Evolutionary conservation across 2,329 filamentous ascomycete genomes (phyloP).

Genomic region (Cyclaneusma minus): DNA sequence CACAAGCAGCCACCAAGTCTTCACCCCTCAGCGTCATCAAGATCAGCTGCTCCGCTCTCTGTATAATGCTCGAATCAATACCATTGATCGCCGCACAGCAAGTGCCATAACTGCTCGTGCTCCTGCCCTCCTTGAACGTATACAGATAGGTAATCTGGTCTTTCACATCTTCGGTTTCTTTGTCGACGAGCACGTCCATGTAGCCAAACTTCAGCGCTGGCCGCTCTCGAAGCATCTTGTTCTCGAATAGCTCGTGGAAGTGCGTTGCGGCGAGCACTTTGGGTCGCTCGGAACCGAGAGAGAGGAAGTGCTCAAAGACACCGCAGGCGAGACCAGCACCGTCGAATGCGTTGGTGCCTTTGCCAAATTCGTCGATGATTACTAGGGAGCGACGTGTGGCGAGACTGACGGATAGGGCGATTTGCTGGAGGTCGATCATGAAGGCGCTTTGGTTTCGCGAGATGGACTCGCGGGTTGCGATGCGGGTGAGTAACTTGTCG

Average conservation of each 20-base stretch:
- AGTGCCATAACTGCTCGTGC: slow-evolving; percentile 69
- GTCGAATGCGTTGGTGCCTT: slow-evolving; percentile 42
- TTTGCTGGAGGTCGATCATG: slow-evolving; percentile 72
- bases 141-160: slow-evolving; percentile 64
- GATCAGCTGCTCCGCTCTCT: slow-evolving; percentile 61
- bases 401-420: slow-evolving; percentile 59
- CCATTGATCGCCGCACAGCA: slow-evolving; percentile 80
- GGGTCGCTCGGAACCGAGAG: slow-evolving; percentile 28
- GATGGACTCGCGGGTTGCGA: slow-evolving; percentile 56
- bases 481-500: slow-evolving; percentile 80
- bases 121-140: slow-evolving; percentile 50
- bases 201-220: slow-evolving; percentile 43
- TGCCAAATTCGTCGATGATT: slow-evolving; percentile 84
- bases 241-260: slow-evolving; percentile 59
- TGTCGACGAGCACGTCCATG: slow-evolving; percentile 54
- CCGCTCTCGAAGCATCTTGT: slow-evolving; percentile 34
- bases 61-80: slow-evolving; percentile 54
- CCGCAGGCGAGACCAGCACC: slow-evolving; percentile 43
- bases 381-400: slow-evolving; percentile 65
- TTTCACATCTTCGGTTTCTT: slow-evolving; percentile 30
- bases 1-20: slow-evolving; percentile 60
- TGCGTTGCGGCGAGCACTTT: slow-evolving; percentile 48
- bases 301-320: slow-evolving; percentile 39
- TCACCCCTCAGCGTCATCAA: slow-evolving; percentile 54
- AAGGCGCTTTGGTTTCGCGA: slow-evolving; percentile 45